Base-by-base conservation (phyloP, 148 eudicot genomes). In the Dysphania ambrosioides region DNA sequence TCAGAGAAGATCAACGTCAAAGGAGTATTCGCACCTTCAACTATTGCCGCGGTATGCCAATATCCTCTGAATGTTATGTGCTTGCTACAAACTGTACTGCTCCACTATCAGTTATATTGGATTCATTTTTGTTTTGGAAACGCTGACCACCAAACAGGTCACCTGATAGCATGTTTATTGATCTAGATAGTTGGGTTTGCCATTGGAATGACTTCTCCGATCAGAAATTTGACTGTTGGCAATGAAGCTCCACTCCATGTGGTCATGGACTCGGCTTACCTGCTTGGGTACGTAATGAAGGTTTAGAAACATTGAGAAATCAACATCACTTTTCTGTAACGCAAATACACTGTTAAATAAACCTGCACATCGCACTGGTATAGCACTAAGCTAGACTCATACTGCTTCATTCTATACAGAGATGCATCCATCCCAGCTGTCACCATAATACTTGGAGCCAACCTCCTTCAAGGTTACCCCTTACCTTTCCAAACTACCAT, bases 401-500 rank as follows among this genome's bases (percentile, higher is more conserved):
- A n/a, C n/a, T n/a, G n/a, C n/a, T 41, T 53, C 8, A 7, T 53
- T 18, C 18, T 53, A 5, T 40, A 78, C 77, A 93, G 97, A 74
- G 84, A 91, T 55, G 97, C 89, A 79, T 87, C 98, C 47, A 80
- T 93, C 51, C 97, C 98, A 57, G 40, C 86, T 60, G 44, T 84
- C 36, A 85, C 88, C 59, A 72, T 93, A 76, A 81, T 93, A 78
- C 56, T 91, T 38, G 98, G 98, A 68, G 98, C 90, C 62, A 91
- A 93, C 78, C 94, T 93, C 61, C 86, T 91, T 1, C 88, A 73
- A 83, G 98, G 98, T 87, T 44, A 85, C 38, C 40, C 4, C 21
- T 31, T 40, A 27, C 35, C 31, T 40, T 27, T 26, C 62, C 23
- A 3, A 44, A 35, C 15, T 44, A n/a, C n/a, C n/a, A n/a, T n/a